These are phyloP conservation scores for Cercospora sp. DNA, from an alignment of 2,329 filamentous ascomycete genomes.

Conservation along the genomic window DNA sequence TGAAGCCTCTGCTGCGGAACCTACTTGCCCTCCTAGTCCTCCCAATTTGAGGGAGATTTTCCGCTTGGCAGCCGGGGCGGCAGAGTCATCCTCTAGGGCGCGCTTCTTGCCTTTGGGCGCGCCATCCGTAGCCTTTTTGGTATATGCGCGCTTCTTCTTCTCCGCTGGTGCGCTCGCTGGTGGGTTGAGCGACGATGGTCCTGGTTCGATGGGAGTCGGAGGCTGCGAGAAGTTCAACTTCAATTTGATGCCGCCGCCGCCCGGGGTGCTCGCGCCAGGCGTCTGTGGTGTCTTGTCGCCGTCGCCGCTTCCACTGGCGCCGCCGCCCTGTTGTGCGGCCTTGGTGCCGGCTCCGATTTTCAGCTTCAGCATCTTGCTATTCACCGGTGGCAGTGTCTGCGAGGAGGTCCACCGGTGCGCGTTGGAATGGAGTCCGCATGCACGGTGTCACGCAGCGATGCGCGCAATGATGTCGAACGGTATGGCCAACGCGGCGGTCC, in stretches of 20 bases:
- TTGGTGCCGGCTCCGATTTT: constrained; percentile 24
- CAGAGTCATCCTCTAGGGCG: constrained; percentile 38
- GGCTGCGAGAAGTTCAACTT: constrained; percentile 35
- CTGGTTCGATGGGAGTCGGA: constrained; percentile 31
- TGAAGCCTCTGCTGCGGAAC: not conserved
- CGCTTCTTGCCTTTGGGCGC: constrained; percentile 39
- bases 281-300: constrained; percentile 13
- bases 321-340: constrained; percentile 7
- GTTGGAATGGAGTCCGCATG: constrained; percentile 1
- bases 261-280: constrained; percentile 16
- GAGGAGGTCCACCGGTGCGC: not conserved
- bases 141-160: constrained; percentile 47
- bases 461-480: not conserved
- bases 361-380: constrained; percentile 27
- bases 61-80: constrained; percentile 38
- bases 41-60: constrained; percentile 40
- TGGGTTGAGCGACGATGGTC: constrained; percentile 29
- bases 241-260: constrained; percentile 24
- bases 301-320: not conserved
- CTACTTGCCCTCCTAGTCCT: not conserved
- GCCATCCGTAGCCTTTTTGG: constrained; percentile 39
- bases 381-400: constrained; percentile 6
- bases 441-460: constrained; percentile 5
- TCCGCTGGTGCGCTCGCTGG: constrained; percentile 32
- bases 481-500: not conserved